phyloP scores from a whole-genome alignment of 306 rosid species.

The Fagus crenata region DNA sequence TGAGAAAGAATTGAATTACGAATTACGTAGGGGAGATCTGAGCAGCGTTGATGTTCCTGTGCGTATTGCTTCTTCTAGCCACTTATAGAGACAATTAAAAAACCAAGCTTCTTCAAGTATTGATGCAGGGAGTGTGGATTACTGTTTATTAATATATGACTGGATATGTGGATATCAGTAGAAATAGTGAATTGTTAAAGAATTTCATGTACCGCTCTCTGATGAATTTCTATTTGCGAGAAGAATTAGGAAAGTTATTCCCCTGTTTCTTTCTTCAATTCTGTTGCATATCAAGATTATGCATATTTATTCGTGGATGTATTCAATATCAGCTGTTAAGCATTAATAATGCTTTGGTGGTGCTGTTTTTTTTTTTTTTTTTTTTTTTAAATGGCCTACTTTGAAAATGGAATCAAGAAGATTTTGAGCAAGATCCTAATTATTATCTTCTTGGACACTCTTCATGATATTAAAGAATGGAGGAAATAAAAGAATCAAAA shows the following conservation, averaged over 20 bases:
- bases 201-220: constrained; percentile 17
- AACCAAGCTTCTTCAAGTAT: constrained; percentile 32
- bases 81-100: constrained; percentile 27
- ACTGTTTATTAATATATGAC: constrained; percentile 34
- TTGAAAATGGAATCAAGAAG: too few species aligned
- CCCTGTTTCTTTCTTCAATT: not conserved
- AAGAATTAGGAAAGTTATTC: constrained; percentile 30
- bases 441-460: not conserved
- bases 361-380: too few species aligned
- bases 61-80: constrained; percentile 40
- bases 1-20: constrained; percentile 3
- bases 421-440: not conserved
- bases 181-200: constrained; percentile 28
- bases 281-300: not conserved
- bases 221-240: not conserved
- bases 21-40: constrained; percentile 13
- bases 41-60: constrained; percentile 20
- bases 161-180: constrained; percentile 40
- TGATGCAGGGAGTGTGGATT: constrained; percentile 40
- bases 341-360: not conserved
- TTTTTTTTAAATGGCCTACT: not conserved
- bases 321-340: not conserved
- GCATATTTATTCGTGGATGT: not conserved
- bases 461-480: not conserved
- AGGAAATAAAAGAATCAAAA: not conserved